Percentiles rank a stretch among this genome's conserved stretches.
These are phyloP conservation scores for Cyclostephanos invisitatus DNA, from an alignment of 108 stramenopile species.

Conservation along the genomic window DNA sequence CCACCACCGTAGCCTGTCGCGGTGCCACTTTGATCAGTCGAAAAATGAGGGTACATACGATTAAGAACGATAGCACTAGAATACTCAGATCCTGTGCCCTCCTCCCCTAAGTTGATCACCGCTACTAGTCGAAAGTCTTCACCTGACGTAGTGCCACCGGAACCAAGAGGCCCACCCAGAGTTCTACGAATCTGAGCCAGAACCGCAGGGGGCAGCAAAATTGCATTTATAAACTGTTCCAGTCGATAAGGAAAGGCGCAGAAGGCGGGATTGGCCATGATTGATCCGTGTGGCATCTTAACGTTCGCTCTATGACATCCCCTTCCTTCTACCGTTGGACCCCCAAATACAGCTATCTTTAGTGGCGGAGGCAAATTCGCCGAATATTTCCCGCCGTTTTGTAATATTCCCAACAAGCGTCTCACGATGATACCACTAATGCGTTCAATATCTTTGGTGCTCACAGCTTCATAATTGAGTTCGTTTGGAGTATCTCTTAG, in stretches of 20 bases:
- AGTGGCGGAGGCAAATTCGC: constrained; percentile 39
- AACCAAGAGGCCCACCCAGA: background rate
- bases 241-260: constrained; percentile 53
- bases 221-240: constrained; percentile 46
- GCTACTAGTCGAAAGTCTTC: constrained; percentile 38
- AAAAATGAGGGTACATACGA: constrained; percentile 41
- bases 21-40: constrained; percentile 8
- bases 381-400: constrained; percentile 4
- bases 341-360: constrained; percentile 49
- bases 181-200: constrained; percentile 16
- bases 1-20: constrained; percentile 29
- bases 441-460: constrained; percentile 28
- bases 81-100: constrained; percentile 46
- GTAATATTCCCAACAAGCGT: constrained; percentile 38
- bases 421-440: constrained; percentile 36
- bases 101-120: constrained; percentile 47
- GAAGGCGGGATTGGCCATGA: constrained; percentile 46
- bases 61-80: constrained; percentile 42
- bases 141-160: background rate
- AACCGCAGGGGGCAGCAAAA: constrained; percentile 33
- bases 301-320: constrained; percentile 43
- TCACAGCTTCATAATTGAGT: background rate
- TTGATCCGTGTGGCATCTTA: constrained; percentile 37
- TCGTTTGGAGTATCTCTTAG: constrained; percentile 16
- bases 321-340: constrained; percentile 42